Conservation (phyloP, 2,329 filamentous ascomycete genomes). For the Aquanectria penicillioides region DNA sequence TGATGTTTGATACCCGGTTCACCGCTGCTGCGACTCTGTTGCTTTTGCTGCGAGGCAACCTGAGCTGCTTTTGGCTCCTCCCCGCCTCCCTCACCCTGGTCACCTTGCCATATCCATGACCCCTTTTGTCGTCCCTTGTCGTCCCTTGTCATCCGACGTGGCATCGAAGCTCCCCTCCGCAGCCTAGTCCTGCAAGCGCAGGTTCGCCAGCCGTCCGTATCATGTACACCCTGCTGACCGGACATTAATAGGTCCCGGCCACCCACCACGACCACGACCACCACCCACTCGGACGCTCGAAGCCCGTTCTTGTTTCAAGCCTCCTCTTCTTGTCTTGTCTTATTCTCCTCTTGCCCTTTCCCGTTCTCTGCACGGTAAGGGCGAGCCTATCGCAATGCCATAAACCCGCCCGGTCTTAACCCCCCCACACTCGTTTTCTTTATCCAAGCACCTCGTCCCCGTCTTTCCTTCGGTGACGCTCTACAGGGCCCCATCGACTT, state of each 20-base stretch:
- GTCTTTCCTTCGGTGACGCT: slow-evolving; percentile 21
- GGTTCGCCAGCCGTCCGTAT: slow-evolving; percentile 36
- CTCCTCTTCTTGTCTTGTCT: slow-evolving; percentile 30
- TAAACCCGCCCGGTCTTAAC: slow-evolving; percentile 31
- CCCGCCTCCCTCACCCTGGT: slow-evolving; percentile 33
- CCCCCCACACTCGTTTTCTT: slow-evolving; percentile 37
- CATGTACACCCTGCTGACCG: slow-evolving; percentile 38
- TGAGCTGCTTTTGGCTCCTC: slow-evolving; percentile 28
- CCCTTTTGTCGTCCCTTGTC: slow-evolving; percentile 32
- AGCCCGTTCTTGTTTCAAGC: slow-evolving; percentile 42
- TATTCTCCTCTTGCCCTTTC: slow-evolving; percentile 33
- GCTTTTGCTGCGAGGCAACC: slow-evolving; percentile 30
- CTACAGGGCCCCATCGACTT: slow-evolving; percentile 25
- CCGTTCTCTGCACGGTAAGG: slow-evolving; percentile 33
- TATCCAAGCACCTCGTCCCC: slow-evolving; percentile 13
- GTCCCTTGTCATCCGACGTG: slow-evolving; percentile 42
- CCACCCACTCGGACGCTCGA: slow-evolving; percentile 33
- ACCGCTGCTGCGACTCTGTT: slow-evolving; percentile 32
- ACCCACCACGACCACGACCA: slow-evolving; percentile 19
- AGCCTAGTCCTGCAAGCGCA: slow-evolving; percentile 38
- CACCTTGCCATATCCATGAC: slow-evolving; percentile 27
- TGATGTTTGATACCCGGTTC: slow-evolving; percentile 24
- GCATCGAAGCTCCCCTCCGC: slow-evolving; percentile 40
- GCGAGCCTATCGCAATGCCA: slow-evolving; percentile 39
- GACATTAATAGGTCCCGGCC: slow-evolving; percentile 43